These are phyloP conservation scores for Lasiodiplodia sp. DNA, from an alignment of 2,329 filamentous ascomycete genomes.

Conservation along the genomic window DNA sequence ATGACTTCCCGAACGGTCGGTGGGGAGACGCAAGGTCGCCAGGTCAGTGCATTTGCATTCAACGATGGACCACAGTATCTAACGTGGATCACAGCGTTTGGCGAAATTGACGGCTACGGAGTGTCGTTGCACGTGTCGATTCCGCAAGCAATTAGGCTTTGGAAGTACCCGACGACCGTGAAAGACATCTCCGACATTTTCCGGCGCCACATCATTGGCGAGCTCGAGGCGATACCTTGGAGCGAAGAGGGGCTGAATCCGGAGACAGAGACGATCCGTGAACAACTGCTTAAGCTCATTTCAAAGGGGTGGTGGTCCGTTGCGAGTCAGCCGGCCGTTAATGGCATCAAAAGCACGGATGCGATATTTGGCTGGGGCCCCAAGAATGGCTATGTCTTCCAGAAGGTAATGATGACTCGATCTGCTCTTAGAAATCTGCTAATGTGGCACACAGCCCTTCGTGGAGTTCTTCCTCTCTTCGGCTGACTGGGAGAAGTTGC, in stretches of 20 bases:
- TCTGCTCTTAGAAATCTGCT: not conserved
- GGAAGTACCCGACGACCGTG: conserved; percentile 76
- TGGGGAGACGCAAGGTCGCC: conserved; percentile 94
- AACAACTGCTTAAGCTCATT: conserved; percentile 79
- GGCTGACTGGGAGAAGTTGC: conserved; percentile 73
- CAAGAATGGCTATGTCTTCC: conserved; percentile 90
- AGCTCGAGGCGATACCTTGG: conserved; percentile 86
- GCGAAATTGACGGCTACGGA: conserved; percentile 97
- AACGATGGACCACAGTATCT: not conserved
- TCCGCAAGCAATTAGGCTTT: conserved; percentile 81
- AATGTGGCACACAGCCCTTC: conserved; percentile 64
- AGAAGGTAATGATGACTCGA: conserved; percentile 63
- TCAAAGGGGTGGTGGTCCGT: conserved; percentile 93
- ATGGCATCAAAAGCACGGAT: conserved; percentile 79
- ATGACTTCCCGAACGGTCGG: conserved; percentile 95
- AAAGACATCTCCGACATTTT: conserved; percentile 83
- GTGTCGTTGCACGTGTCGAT: conserved; percentile 92
- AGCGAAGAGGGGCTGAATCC: conserved; percentile 86
- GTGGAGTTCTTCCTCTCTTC: conserved; percentile 91
- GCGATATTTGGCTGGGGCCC: conserved; percentile 92
- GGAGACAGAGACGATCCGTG: conserved; percentile 82
- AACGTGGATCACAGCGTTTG: conserved; percentile 67
- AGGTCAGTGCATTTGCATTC: conserved; percentile 31
- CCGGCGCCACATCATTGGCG: conserved; percentile 78
- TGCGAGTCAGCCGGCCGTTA: conserved; percentile 92